Percentiles rank a stretch among this genome's conserved stretches.
These are phyloP conservation scores for Suaeda aralocaspica DNA, from an alignment of 148 eudicot genomes.

Conservation along the genomic window DNA sequence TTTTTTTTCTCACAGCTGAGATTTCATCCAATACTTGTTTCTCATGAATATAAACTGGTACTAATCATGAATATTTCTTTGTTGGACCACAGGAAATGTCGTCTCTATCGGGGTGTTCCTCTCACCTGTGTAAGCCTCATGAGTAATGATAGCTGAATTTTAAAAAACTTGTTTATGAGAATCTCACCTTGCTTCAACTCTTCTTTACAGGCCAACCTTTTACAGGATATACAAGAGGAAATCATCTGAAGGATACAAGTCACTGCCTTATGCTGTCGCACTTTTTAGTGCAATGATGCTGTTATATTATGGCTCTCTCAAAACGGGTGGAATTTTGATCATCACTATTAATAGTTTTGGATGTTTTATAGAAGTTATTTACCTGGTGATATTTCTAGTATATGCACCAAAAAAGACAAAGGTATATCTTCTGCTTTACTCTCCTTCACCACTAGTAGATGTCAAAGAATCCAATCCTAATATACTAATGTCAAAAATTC, in stretches of 20 bases:
- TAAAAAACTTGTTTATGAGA: background rate
- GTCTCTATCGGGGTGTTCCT: slow-evolving; percentile 28
- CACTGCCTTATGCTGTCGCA: slow-evolving; percentile 57
- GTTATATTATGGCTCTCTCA: slow-evolving; percentile 57
- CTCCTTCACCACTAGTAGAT: background rate
- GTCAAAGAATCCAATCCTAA: background rate
- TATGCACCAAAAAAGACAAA: slow-evolving; percentile 43
- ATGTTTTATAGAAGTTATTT: slow-evolving; percentile 43
- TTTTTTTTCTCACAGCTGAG: background rate
- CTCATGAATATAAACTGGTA: slow-evolving; percentile 4
- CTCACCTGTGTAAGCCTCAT: slow-evolving; percentile 28
- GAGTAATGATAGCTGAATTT: background rate
- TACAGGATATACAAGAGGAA: slow-evolving; percentile 43
- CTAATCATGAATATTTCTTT: slow-evolving; percentile 10
- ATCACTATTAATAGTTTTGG: slow-evolving; percentile 59
- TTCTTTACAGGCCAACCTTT: slow-evolving; percentile 54
- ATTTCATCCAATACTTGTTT: background rate
- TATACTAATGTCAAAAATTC: no score
- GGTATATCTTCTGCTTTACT: slow-evolving; percentile 27
- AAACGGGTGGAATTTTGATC: slow-evolving; percentile 41
- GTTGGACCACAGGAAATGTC: slow-evolving; percentile 27
- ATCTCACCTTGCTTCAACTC: background rate
- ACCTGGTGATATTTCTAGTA: slow-evolving; percentile 39
- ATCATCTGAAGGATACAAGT: slow-evolving; percentile 58
- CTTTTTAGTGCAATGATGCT: slow-evolving; percentile 53